A percentile compares a stretch with the other conserved stretches of the same genome.
phyloP scores from a whole-genome alignment of 2,329 filamentous ascomycete species.

The Sporothrix curviconia region DNA sequence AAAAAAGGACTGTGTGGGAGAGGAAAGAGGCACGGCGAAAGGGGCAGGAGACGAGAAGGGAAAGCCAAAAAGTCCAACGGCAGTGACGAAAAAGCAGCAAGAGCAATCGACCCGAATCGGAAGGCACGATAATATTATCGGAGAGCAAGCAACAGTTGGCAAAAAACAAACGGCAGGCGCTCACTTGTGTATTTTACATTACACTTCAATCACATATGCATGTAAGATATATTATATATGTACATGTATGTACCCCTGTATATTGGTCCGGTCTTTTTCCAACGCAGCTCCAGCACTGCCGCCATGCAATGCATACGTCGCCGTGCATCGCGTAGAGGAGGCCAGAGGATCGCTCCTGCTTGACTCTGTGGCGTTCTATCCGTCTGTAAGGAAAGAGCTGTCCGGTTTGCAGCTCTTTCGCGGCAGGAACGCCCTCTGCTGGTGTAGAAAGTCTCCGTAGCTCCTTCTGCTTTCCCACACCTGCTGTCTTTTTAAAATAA shows the following conservation, averaged over 20 bases:
- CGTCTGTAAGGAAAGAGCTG: background rate
- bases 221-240: no score
- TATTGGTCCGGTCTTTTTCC: no score
- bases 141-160: no score
- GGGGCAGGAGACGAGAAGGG: background rate
- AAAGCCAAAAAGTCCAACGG: background rate
- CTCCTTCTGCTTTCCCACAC: background rate
- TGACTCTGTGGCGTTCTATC: background rate
- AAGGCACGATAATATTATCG: no score
- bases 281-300: background rate
- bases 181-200: no score
- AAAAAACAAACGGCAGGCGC: no score
- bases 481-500: background rate
- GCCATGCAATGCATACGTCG: background rate
- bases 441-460: background rate
- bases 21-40: background rate
- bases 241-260: background rate
- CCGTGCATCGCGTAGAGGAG: background rate
- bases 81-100: background rate
- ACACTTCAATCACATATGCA: no score
- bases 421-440: background rate
- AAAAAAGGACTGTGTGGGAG: background rate
- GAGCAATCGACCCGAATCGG: no score
- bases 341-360: background rate
- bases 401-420: background rate